These are phyloP conservation scores for Penicillium sp. DNA, from an alignment of 2,329 filamentous ascomycete genomes.

Conservation along the genomic window DNA sequence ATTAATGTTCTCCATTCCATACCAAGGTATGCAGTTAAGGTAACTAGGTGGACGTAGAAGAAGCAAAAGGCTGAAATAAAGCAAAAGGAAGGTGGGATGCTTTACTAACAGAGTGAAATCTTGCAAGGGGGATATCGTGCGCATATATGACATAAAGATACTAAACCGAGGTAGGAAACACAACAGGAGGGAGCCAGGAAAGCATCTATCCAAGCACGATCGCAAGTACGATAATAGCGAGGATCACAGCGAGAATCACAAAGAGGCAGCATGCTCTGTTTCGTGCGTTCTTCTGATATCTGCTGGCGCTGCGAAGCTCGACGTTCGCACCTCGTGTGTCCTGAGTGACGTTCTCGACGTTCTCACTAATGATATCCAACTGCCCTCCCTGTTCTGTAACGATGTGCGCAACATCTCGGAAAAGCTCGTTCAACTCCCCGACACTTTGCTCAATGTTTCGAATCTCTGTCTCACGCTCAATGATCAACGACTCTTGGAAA, in stretches of 20 bases:
- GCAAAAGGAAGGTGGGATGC: constrained; percentile 11
- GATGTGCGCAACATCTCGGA: constrained; percentile 97
- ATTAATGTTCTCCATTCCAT: constrained; percentile 30
- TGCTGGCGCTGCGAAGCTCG: constrained; percentile 80
- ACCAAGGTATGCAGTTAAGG: constrained; percentile 3
- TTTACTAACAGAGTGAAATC: constrained; percentile 10
- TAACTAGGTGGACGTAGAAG: neutral
- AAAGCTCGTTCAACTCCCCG: constrained; percentile 92
- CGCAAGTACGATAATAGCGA: constrained; percentile 87
- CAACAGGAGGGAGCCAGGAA: constrained; percentile 5
- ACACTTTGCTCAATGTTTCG: constrained; percentile 97
- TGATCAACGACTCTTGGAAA: constrained; percentile 93
- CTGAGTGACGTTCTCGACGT: constrained; percentile 78
- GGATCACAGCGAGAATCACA: constrained; percentile 82
- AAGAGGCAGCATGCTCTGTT: constrained; percentile 93
- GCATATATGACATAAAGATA: constrained; percentile 19
- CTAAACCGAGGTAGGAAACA: constrained; percentile 12
- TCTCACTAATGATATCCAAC: constrained; percentile 83
- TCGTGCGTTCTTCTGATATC: constrained; percentile 93
- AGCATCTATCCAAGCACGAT: constrained; percentile 68
- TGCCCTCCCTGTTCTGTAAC: constrained; percentile 90
- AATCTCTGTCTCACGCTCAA: constrained; percentile 95
- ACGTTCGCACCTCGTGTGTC: constrained; percentile 83
- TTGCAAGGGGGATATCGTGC: constrained; percentile 39
- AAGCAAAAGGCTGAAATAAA: constrained; percentile 9